Base-by-base conservation (phyloP, 306 rosid genomes). In the Casuarina equisetifolia region DNA sequence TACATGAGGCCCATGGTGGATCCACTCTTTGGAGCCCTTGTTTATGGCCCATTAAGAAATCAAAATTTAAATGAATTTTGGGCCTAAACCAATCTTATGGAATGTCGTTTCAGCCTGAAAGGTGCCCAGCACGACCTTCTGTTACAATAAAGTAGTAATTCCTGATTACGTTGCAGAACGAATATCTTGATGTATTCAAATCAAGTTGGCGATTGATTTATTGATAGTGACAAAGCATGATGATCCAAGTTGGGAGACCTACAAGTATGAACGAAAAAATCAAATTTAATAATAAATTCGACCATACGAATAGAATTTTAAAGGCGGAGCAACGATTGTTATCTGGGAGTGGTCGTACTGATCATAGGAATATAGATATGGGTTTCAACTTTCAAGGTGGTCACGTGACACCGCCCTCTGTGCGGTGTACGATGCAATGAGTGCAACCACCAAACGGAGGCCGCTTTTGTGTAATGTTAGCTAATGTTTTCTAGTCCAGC, bases 361-460 rank as follows among this genome's bases (percentile, higher is more conserved):
- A 25, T 55, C 20, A 17, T 53, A 6, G 62, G 9, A 55, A 19
- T 6, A 55, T 8, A 61, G 20, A 61, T 32, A 12, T 6, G 43
- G 1, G 8, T 32, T 44, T 62, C 69, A 13, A 36, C 44, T 36
- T 62, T 62, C 19, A 38, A 62, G 69, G 4, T n/a, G 15, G 15
- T 36, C 69, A 62, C 69, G 69, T 62, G 69, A 62, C 43, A 35
- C 2, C 12, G n/a, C 9, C 9, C 44, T 62, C 42, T 2, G 11
- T 55, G 7, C 25, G 0, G 19, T 8, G 42, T 9, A 6, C 73
- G 82, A 73, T 32, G 59, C 15, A 72, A 79, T 79, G 52, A 63
- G 73, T 79, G 45, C 46, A 49, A 52, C 66, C 78, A 79, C 66
- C 35, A 13, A 40, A 79, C 59, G 53, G 76, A 49, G 43, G 78